These are phyloP conservation scores for Biscogniauxia sp. DNA, from an alignment of 2,329 filamentous ascomycete genomes.

Conservation along the genomic window DNA sequence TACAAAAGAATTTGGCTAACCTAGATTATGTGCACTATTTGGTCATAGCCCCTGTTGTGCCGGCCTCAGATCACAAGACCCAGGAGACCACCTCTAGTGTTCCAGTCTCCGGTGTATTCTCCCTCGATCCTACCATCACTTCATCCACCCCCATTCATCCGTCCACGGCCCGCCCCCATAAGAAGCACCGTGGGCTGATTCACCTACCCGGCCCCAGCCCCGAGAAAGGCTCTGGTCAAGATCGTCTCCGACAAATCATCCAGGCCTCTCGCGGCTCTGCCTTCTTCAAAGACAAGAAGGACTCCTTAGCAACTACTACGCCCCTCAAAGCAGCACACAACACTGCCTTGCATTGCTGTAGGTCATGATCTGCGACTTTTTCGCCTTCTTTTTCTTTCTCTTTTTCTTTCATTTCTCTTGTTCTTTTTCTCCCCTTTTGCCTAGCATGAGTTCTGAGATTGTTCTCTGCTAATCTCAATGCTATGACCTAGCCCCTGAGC, in stretches of 20 bases:
- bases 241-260: conserved; percentile 27
- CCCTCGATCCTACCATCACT: not conserved
- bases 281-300: not conserved
- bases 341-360: not conserved
- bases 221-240: conserved; percentile 26
- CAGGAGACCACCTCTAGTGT: too few relatives aligned
- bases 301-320: not conserved
- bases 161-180: not conserved
- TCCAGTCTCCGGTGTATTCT: not conserved
- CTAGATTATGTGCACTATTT: not conserved
- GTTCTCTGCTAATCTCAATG: not conserved
- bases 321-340: not conserved
- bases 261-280: not conserved
- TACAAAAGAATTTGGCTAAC: not conserved
- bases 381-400: too few relatives aligned
- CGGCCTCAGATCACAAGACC: too few relatives aligned
- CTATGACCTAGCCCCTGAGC: not conserved
- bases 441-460: not conserved
- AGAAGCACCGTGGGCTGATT: not conserved
- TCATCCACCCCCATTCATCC: not conserved
- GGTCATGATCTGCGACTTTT: not conserved
- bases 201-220: conserved; percentile 18
- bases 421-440: too few relatives aligned
- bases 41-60: too few relatives aligned
- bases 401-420: too few relatives aligned